A percentile compares a stretch with the other conserved stretches of the same genome.
Conservation (phyloP, 1,139 yeast genomes). For the Kazachstania sp. region DNA sequence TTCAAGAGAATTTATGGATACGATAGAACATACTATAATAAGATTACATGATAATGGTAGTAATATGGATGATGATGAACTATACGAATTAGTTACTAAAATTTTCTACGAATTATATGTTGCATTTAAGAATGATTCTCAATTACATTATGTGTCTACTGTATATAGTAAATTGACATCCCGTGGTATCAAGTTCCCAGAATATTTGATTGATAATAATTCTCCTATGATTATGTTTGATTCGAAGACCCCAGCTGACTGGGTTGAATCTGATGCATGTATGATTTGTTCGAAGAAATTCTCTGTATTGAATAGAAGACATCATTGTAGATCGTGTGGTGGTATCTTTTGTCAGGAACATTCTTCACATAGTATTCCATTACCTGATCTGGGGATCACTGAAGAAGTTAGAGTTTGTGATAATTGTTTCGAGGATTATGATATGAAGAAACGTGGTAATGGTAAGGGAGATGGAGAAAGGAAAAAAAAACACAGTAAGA, state of each 20-base stretch:
- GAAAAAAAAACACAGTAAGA: conserved; percentile 21
- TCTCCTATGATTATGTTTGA: conserved; percentile 52
- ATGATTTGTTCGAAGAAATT: conserved; percentile 86
- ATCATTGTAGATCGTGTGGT: conserved; percentile 96
- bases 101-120: conserved; percentile 70
- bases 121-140: conserved; percentile 63
- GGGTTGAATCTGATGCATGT: conserved; percentile 94
- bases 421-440: conserved; percentile 61
- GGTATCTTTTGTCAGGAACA: conserved; percentile 86
- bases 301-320: conserved; percentile 79
- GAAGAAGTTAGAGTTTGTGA: conserved; percentile 93
- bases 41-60: conserved; percentile 24
- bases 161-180: conserved; percentile 51
- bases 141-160: conserved; percentile 55
- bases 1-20: conserved; percentile 80
- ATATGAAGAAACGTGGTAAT: conserved; percentile 27
- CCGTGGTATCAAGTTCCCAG: conserved; percentile 66
- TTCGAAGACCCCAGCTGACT: conserved; percentile 91
- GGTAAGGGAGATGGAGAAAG: conserved; percentile 19
- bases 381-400: conserved; percentile 78
- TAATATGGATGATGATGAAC: conserved; percentile 38
- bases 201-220: conserved; percentile 30
- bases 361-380: conserved; percentile 58
- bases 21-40: conserved; percentile 40
- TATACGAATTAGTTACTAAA: conserved; percentile 52